These are phyloP conservation scores for Ustilago nuda DNA, from an alignment of 1,284 basidiomycete species.

Conservation along the genomic window DNA sequence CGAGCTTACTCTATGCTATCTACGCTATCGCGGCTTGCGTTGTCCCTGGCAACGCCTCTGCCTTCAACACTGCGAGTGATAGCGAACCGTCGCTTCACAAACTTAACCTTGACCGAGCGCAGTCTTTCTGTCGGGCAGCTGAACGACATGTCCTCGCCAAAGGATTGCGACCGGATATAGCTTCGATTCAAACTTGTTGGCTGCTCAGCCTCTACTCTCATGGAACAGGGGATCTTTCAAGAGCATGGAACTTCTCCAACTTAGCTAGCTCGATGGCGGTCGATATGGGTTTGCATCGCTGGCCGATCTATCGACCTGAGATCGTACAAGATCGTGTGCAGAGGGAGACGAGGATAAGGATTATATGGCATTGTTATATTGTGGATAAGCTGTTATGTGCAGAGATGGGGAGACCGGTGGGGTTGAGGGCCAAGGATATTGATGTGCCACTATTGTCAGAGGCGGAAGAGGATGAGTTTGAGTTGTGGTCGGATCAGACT, in stretches of 20 bases:
- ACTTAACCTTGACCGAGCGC: constrained; percentile 43
- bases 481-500: constrained; percentile 68
- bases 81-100: constrained; percentile 10
- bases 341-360: constrained; percentile 68
- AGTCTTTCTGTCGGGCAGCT: constrained; percentile 45
- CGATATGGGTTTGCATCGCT: constrained; percentile 70
- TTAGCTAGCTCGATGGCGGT: constrained; percentile 70
- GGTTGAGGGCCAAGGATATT: constrained; percentile 69
- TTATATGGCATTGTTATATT: constrained; percentile 71
- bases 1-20: constrained; percentile 53
- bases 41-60: constrained; percentile 32
- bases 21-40: constrained; percentile 59
- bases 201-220: constrained; percentile 71
- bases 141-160: constrained; percentile 56
- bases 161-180: constrained; percentile 51
- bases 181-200: constrained; percentile 69
- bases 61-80: not conserved
- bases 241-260: constrained; percentile 70
- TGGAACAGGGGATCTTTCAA: constrained; percentile 70
- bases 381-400: constrained; percentile 70
- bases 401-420: constrained; percentile 71
- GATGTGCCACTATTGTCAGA: constrained; percentile 70
- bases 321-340: constrained; percentile 59
- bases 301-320: constrained; percentile 53
- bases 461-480: constrained; percentile 70